A percentile compares a stretch with the other conserved stretches of the same genome.
phyloP scores from a whole-genome alignment of 805 yeast species.

The Saturnispora quitensis region DNA sequence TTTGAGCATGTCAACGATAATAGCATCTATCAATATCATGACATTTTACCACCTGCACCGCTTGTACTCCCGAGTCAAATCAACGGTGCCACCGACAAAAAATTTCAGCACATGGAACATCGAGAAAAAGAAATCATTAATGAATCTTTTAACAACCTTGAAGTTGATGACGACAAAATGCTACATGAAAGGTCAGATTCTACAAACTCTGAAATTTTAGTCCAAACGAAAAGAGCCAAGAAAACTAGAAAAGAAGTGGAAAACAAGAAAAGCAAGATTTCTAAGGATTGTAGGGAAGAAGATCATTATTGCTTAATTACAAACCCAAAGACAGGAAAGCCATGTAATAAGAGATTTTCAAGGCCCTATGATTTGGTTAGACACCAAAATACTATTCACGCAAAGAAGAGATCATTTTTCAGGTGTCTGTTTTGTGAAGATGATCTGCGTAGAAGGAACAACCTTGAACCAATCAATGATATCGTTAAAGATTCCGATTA shows the following conservation, averaged over 20 bases:
- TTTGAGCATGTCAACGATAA: constrained; percentile 14
- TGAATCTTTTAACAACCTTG: background rate
- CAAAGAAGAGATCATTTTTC: constrained; percentile 74
- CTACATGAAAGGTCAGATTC: constrained; percentile 6
- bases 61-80: constrained; percentile 5
- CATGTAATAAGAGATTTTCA: constrained; percentile 74
- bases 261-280: background rate
- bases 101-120: background rate
- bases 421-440: constrained; percentile 82
- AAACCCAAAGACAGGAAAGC: constrained; percentile 51
- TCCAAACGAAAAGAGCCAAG: background rate
- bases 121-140: background rate
- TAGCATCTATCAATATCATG: background rate
- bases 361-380: constrained; percentile 91
- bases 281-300: constrained; percentile 12
- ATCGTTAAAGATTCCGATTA: constrained; percentile 29
- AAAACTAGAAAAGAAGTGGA: constrained; percentile 5
- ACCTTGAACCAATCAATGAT: constrained; percentile 37
- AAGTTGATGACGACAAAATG: background rate
- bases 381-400: constrained; percentile 95
- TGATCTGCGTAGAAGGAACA: constrained; percentile 38
- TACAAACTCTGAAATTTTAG: background rate
- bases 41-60: constrained; percentile 15
- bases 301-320: constrained; percentile 51
- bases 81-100: background rate